phyloP scores from a whole-genome alignment of 2,329 filamentous ascomycete species.

The Colletotrichum sojae region DNA sequence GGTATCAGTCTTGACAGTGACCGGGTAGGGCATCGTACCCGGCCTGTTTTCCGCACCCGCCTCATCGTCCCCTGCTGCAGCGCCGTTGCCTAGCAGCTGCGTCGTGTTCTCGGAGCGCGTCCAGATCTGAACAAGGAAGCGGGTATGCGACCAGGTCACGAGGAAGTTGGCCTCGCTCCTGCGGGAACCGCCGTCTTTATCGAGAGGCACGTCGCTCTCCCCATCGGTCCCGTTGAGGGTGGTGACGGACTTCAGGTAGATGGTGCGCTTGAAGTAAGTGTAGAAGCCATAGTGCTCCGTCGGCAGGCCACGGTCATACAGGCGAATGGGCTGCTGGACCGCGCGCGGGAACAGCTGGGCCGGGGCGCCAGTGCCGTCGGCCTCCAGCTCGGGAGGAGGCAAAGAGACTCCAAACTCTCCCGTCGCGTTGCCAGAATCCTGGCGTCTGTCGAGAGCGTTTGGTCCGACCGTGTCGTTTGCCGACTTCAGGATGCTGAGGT shows the following conservation, averaged over 20 bases:
- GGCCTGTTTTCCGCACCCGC: constrained; percentile 54
- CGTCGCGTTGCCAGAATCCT: constrained; percentile 44
- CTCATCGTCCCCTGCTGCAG: constrained; percentile 47
- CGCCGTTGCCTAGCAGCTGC: constrained; percentile 51
- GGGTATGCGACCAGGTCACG: constrained; percentile 72
- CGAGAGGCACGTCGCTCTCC: constrained; percentile 59
- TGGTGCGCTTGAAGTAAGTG: constrained; percentile 88
- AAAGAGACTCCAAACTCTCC: constrained; percentile 54
- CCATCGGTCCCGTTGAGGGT: constrained; percentile 60
- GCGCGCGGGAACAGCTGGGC: constrained; percentile 81
- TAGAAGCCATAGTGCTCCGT: constrained; percentile 97
- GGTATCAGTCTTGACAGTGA: constrained; percentile 73
- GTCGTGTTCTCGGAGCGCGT: constrained; percentile 65
- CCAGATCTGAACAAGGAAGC: constrained; percentile 77
- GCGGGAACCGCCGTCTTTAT: constrained; percentile 68
- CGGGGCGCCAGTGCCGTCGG: constrained; percentile 80
- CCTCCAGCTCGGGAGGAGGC: constrained; percentile 72
- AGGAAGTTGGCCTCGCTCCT: constrained; percentile 68
- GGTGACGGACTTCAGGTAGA: constrained; percentile 79
- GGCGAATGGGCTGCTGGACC: constrained; percentile 81
- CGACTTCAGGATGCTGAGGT: constrained; percentile 78
- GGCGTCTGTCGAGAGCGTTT: constrained; percentile 47
- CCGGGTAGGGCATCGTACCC: constrained; percentile 75
- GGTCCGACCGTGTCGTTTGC: constrained; percentile 51
- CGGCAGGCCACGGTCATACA: constrained; percentile 85